Evolutionary conservation across 495 filamentous ascomycete species (phyloP), one percentile per base, ranked within the genome.

Genomic region (Corynascus novoguineensis): DNA sequence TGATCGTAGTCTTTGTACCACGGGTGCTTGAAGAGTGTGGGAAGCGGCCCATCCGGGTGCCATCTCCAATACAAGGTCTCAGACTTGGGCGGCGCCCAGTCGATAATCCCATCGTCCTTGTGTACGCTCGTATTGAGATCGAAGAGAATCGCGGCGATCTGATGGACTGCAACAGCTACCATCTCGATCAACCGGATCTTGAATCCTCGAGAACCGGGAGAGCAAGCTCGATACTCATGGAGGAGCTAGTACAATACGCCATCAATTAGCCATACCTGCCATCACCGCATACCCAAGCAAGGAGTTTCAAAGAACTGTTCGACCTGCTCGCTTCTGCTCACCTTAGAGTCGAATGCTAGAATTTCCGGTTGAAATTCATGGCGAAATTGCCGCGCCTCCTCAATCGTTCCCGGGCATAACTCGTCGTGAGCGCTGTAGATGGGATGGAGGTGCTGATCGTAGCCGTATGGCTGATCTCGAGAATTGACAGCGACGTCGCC

Each of bases 171-270:
- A 5, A 65, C 53, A 22, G 70, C 67, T 12, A 68, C 50, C 24
- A 69, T 28, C 51, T 71, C 67, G 3, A 70, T 41, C 24, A 71
- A 58, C 7, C 64, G 64, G 7, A 57, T 58, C 14, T 61, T n/a
- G 45, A 65, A 68, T 6, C 40, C 49, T 34, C 52, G 53, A 21
- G 64, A 61, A 8, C 60, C 59, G 10, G 59, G 58, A 2, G 41
- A 11, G 5, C 66, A 46, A 29, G 38, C 19, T 41, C 66, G 60
- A 53, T 64, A 72, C 9, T 32, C 57, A 24, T 52, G 42, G 32
- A 60, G 14, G 1, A 67, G 37, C 50, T 53, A 9, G 1, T 6
- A 10, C 4, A 17, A 8, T 15, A 27, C 34, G 60, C 64, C 38
- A 10, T n/a, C n/a, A n/a, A n/a, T n/a, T n/a, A n/a, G n/a, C n/a